Base-by-base conservation (phyloP, 768 basidiomycete species). In the Hemileccinum impolitum region DNA sequence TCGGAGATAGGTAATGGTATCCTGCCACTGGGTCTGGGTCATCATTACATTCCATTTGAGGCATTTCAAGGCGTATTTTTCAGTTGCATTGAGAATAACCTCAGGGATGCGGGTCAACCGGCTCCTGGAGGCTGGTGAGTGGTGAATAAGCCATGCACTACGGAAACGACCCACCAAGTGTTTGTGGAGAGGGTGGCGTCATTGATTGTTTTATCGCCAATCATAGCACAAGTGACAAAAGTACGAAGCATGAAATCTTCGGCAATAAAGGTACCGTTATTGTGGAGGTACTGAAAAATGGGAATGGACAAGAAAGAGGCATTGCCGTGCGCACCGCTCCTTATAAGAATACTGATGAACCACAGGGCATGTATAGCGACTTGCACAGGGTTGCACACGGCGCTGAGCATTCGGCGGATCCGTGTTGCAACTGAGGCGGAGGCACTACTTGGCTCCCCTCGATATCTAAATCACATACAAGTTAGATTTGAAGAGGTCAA, bases 221-320 rank as follows among this genome's bases (percentile, higher is more conserved):
- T 58, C 64, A 72, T 70, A 21, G 71, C 66, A 43, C 66, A 72
- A 19, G 53, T 37, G 34, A 70, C 53, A 40, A 70, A 72, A 14
- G 61, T 53, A 25, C 60, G 66, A 45, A 70, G 55, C 68, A 72
- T 59, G 37, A 70, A 68, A 12, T 70, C 69, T 43, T 70, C 69
- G 12, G 54, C 58, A 31, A 57, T 40, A 23, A 51, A 52, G 8
- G 58, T 47, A 17, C 70, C 65, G 26, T 62, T 60, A 41, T 58
- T 54, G 43, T 58, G 55, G 23, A 72, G 54, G 50, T 60, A 63
- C 44, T 60, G 61, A 25, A 71, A 65, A 30, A 65, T 51, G 19
- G 65, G 61, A 19, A 65, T 23, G 5, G 63, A 60, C 28, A 63
- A 48, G 47, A 72, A 70, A 47, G 59, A 40, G 6, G 32, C 26